Percentiles rank a stretch among this genome's conserved stretches.
These are phyloP conservation scores for Fistulifera pelliculosa DNA, from an alignment of 108 stramenopile genomes.

Conservation along the genomic window DNA sequence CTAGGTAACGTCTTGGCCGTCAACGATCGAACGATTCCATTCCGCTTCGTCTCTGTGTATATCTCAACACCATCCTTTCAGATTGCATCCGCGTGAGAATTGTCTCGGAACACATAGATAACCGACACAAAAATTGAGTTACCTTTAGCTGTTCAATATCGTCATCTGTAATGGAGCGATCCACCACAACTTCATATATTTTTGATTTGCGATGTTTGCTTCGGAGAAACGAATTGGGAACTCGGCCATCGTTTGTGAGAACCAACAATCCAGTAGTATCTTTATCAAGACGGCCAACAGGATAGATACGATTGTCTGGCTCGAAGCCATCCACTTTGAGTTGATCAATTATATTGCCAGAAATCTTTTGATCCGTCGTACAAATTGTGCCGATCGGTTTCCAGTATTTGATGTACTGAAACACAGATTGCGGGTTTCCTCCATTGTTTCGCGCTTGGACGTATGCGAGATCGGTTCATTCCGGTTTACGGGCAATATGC, in stretches of 20 bases:
- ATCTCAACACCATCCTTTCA: conserved; percentile 42
- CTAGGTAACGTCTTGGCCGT: conserved; percentile 59
- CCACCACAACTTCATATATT: conserved; percentile 43
- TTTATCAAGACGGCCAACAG: conserved; percentile 76
- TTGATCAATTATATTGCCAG: conserved; percentile 50
- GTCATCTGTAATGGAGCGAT: conserved; percentile 25
- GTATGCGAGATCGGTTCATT: neutral
- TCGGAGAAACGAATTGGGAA: conserved; percentile 61
- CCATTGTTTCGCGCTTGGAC: conserved; percentile 2
- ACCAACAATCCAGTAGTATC: conserved; percentile 65
- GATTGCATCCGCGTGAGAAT: no score
- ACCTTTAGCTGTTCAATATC: conserved; percentile 23
- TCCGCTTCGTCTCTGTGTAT: conserved; percentile 48
- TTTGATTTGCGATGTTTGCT: conserved; percentile 46
- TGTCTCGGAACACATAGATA: no score
- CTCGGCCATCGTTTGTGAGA: conserved; percentile 61
- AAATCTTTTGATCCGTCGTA: conserved; percentile 56
- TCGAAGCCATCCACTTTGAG: conserved; percentile 27
- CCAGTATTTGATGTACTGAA: conserved; percentile 66
- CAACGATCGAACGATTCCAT: conserved; percentile 39
- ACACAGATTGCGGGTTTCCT: conserved; percentile 6
- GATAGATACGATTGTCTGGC: conserved; percentile 55
- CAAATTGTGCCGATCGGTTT: conserved; percentile 70
- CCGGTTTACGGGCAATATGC: neutral
- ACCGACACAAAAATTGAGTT: no score